phyloP scores from a whole-genome alignment of 192 early-diverging fungal genomes.

The Phlyctochytrium planicorne region DNA sequence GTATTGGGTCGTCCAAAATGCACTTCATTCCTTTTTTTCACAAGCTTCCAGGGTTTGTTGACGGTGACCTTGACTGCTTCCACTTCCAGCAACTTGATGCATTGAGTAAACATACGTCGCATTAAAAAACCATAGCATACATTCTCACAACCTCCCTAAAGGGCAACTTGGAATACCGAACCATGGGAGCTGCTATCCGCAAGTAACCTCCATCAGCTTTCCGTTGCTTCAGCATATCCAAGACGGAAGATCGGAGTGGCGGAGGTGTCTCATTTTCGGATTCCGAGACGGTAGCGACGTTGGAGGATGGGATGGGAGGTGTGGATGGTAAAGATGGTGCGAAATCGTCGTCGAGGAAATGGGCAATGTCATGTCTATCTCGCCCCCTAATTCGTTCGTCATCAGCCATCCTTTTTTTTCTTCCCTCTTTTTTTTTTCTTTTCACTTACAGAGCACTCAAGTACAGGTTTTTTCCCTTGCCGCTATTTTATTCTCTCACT shows the following conservation, averaged over 20 bases:
- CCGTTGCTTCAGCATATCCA: slow-evolving; percentile 15
- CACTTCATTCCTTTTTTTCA: slow-evolving; percentile 11
- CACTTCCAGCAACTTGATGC: not conserved
- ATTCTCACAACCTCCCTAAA: slow-evolving; percentile 84
- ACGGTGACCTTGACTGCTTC: not conserved
- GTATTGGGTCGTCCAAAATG: no score
- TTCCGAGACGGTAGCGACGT: not conserved
- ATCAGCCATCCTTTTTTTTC: not conserved
- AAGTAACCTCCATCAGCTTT: slow-evolving; percentile 43
- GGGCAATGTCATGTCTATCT: not conserved
- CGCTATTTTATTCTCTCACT: no score
- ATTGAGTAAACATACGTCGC: slow-evolving; percentile 17
- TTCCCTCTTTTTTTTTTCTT: not conserved
- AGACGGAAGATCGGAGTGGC: no score
- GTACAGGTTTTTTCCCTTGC: no score
- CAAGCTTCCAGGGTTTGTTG: not conserved
- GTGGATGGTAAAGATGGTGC: no score
- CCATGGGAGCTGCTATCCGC: slow-evolving; percentile 94
- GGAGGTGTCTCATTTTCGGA: no score
- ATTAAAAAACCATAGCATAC: no score
- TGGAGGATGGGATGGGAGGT: no score
- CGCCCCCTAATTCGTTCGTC: not conserved
- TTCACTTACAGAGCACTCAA: no score
- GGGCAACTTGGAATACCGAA: slow-evolving; percentile 91
- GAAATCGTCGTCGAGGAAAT: not conserved